Base-by-base conservation (phyloP, 1,139 yeast species). In the Candida sanyaensis region DNA sequence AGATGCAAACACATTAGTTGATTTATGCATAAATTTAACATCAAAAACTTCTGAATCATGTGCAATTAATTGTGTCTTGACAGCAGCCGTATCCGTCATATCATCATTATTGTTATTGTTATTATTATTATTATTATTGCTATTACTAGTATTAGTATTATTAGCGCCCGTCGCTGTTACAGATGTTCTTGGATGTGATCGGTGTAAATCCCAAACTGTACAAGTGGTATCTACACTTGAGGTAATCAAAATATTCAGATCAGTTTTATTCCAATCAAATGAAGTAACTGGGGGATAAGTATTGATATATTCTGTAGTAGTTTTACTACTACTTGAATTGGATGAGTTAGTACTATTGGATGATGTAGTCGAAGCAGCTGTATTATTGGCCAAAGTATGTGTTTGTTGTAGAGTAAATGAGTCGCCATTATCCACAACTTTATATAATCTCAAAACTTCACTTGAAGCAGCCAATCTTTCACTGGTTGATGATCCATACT, bases 11-110 rank as follows among this genome's bases (percentile, higher is more conserved):
- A 92, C 78, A 61, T 90, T 84, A 43, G 87, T 81, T 34, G 90
- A 83, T 38, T 84, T 84, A 49, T 87, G 82, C 44, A 91, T 73
- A 65, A 91, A 93, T 55, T 88, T 81, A 23, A 92, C 98, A 64
- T 93, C 99, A 64, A 84, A 90, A 4, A 93, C 99, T 65, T 92
- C 98, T 50, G 87, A 84, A 63, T 93, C 99, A 66, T 93, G 99
- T 0, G 99, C 99, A 56, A 93, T 93, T 45, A 93, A 74, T 68
- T 93, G 98, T 1, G 99, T 92, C 61, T 87, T 88, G 21, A 96
- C 96, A 27, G 80, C 75, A n/a, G 88, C 89, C 5, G 78, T 65
- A 45, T 76, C 78, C 8, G 83, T 26, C 53, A 47, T 37, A 44
- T 47, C 50, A 27, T 50, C 55, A 34, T 46, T 46, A 26, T 36